A percentile compares a stretch with the other conserved stretches of the same genome.
Evolutionary conservation across 805 yeast species (phyloP).

Genomic region (Starmerella asiatica): DNA sequence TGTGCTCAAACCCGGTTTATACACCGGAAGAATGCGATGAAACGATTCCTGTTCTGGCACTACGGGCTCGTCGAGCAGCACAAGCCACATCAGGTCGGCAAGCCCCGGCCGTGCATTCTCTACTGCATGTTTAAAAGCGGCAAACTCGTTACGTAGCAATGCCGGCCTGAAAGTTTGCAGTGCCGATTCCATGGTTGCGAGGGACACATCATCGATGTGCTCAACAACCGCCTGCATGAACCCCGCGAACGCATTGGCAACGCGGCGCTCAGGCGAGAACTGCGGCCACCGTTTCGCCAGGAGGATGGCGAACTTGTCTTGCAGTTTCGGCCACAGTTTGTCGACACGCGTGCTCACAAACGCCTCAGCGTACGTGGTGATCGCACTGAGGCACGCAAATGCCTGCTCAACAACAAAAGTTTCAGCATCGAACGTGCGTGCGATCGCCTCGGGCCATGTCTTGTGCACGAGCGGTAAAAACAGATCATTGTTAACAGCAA

Average conservation of each 20-base stretch:
- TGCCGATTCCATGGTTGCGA: conserved; percentile 9
- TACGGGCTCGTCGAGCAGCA: conserved; percentile 5
- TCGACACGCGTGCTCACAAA: conserved; percentile 28
- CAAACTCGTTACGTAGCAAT: conserved; percentile 12
- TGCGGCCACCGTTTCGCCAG: conserved; percentile 16
- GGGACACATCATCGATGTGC: conserved; percentile 5
- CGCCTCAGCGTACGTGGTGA: conserved; percentile 24
- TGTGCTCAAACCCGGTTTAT: background rate
- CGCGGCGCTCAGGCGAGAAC: conserved; percentile 14
- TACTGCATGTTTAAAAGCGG: background rate
- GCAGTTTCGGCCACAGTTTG: conserved; percentile 16
- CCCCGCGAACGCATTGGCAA: conserved; percentile 1
- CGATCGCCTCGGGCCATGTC: conserved; percentile 37
- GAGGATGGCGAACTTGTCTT: background rate
- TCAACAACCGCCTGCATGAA: conserved; percentile 5
- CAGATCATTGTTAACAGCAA: conserved; percentile 37
- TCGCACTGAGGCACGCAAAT: conserved; percentile 22
- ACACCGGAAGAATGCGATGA: conserved; percentile 4
- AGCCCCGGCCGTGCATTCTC: background rate
- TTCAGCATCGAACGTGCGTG: conserved; percentile 25
- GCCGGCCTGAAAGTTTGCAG: conserved; percentile 10
- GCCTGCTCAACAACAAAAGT: conserved; percentile 25
- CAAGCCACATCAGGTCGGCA: conserved; percentile 14
- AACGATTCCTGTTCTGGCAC: background rate
- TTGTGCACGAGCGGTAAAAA: conserved; percentile 41